Evolutionary conservation across 345 rosid species (phyloP).

Genomic region (Carallia brachiata): DNA sequence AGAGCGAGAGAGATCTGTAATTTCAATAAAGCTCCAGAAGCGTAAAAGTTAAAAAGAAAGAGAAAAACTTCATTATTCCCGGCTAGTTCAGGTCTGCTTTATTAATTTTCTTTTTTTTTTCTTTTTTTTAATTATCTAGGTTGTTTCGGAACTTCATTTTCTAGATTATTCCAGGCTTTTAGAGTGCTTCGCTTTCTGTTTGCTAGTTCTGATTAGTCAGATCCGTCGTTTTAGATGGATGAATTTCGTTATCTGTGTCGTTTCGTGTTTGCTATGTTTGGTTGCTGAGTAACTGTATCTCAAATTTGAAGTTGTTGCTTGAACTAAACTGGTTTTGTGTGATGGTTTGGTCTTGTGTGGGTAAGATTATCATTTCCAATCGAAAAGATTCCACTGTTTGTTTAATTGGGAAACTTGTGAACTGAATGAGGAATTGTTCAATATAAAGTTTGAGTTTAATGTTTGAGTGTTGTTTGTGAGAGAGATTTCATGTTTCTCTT

Average conservation of each 20-base stretch:
- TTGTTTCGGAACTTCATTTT: not conserved
- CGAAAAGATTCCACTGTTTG: not conserved
- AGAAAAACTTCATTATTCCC: not conserved
- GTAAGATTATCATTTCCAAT: not conserved
- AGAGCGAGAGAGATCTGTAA: too few species aligned
- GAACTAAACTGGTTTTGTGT: not conserved
- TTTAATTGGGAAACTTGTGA: too few species aligned
- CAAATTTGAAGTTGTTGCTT: not conserved
- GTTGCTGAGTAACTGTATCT: not conserved
- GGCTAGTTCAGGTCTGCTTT: constrained; percentile 27
- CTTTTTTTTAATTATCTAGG: not conserved
- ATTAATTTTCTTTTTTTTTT: not conserved
- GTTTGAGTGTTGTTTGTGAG: not conserved
- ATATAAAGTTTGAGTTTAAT: not conserved
- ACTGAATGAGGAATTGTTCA: not conserved
- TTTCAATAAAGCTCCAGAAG: too few species aligned
- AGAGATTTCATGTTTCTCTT: too few species aligned
- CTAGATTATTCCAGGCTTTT: constrained; percentile 2
- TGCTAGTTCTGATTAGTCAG: constrained; percentile 27
- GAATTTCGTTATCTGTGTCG: not conserved
- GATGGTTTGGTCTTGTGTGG: not conserved
- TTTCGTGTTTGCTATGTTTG: not conserved
- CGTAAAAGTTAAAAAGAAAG: too few species aligned
- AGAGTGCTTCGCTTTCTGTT: not conserved
- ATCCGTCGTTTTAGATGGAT: constrained; percentile 31